These are phyloP conservation scores for Aspergillus sp. DNA, from an alignment of 2,329 filamentous ascomycete genomes.

Conservation along the genomic window DNA sequence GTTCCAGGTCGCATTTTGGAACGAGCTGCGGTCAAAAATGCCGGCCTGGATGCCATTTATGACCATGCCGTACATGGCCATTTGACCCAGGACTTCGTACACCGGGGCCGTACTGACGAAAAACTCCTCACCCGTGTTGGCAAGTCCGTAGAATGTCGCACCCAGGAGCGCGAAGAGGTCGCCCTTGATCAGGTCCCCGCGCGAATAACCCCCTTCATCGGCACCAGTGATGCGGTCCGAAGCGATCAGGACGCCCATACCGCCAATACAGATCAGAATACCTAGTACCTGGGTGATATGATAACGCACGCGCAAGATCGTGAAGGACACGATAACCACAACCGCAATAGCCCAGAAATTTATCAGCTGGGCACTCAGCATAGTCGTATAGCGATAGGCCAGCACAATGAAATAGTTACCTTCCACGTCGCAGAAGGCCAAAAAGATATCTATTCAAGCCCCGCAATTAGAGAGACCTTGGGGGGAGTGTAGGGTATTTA, in stretches of 20 bases:
- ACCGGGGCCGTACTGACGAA: constrained; percentile 82
- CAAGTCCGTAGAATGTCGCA: constrained; percentile 86
- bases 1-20: constrained; percentile 67
- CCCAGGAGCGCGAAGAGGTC: constrained; percentile 89
- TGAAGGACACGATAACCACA: constrained; percentile 81
- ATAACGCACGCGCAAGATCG: constrained; percentile 85
- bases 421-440: constrained; percentile 90
- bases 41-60: constrained; percentile 90
- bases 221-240: constrained; percentile 79
- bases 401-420: constrained; percentile 98
- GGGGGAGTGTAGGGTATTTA: neutral
- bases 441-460: constrained; percentile 65
- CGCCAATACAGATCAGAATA: constrained; percentile 87
- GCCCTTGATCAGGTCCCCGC: constrained; percentile 77
- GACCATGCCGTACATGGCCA: constrained; percentile 82
- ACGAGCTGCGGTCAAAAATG: constrained; percentile 83
- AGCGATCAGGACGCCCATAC: constrained; percentile 82
- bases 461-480: neutral
- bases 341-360: constrained; percentile 99
- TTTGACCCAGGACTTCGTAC: constrained; percentile 90
- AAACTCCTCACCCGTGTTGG: constrained; percentile 93
- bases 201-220: constrained; percentile 62
- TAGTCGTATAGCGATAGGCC: constrained; percentile 88
- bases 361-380: constrained; percentile 89
- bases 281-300: constrained; percentile 80